Evolutionary conservation across 352 stramenopile genomes (phyloP).

Genomic region (Phytophthora pseudosyringae): DNA sequence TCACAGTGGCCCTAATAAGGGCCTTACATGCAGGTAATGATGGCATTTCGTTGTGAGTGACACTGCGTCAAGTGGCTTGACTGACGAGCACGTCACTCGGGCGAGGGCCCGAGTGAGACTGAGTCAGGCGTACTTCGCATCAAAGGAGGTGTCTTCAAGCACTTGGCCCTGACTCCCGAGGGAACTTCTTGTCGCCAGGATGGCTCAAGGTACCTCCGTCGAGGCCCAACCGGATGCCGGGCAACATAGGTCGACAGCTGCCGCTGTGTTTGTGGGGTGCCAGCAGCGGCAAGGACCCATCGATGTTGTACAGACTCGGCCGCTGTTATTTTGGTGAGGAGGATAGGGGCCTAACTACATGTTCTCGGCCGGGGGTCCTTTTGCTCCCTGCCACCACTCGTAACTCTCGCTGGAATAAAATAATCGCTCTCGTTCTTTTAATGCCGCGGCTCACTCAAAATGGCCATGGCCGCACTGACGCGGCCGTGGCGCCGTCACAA

Average conservation of each 20-base stretch:
- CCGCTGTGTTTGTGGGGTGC: too few relatives aligned
- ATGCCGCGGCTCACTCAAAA: constrained; percentile 25
- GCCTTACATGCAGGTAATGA: too few relatives aligned
- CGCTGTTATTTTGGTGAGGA: not conserved
- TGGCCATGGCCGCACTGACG: constrained; percentile 3
- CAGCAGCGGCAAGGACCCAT: too few relatives aligned
- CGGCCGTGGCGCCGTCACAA: constrained; percentile 20
- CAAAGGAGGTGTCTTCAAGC: too few relatives aligned
- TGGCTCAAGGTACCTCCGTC: constrained; percentile 13
- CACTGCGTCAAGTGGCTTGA: too few relatives aligned
- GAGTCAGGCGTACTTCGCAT: not conserved
- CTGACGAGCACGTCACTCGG: not conserved
- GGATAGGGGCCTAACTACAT: not conserved
- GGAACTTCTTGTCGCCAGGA: constrained; percentile 21
- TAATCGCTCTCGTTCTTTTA: constrained; percentile 10
- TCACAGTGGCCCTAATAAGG: too few relatives aligned
- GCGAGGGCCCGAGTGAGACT: not conserved
- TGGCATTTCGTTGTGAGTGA: too few relatives aligned
- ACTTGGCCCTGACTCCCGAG: not conserved
- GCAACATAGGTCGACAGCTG: too few relatives aligned
- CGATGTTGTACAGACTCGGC: too few relatives aligned
- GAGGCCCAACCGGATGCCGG: not conserved
- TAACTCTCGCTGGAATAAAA: constrained; percentile 25
- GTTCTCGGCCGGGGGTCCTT: not conserved
- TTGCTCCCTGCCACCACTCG: not conserved